phyloP scores from a whole-genome alignment of 75 land plant genomes.

The Chamaecyparis obtusa region DNA sequence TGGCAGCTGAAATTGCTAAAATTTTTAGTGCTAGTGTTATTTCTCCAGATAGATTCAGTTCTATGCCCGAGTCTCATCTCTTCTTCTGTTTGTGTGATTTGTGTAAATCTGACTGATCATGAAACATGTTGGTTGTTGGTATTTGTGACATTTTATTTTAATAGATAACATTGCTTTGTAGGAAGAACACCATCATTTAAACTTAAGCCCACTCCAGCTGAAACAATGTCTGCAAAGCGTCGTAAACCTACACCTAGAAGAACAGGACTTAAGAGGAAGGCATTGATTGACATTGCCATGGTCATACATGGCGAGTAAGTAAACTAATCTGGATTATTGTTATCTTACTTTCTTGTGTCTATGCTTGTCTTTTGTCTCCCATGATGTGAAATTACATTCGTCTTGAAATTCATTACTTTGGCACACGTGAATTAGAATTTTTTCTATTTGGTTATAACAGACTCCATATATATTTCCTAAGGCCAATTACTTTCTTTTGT shows the following conservation, averaged over 20 bases:
- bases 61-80: neutral
- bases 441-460: neutral
- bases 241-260: constrained; percentile 38
- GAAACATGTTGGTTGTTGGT: neutral
- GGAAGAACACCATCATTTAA: constrained; percentile 57
- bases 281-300: constrained; percentile 65
- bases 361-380: neutral
- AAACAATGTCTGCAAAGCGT: constrained; percentile 43
- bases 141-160: neutral
- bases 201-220: constrained; percentile 58
- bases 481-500: neutral
- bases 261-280: constrained; percentile 64
- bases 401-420: neutral
- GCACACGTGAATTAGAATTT: neutral
- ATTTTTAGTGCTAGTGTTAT: neutral
- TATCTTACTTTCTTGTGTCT: neutral
- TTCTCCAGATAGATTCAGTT: neutral
- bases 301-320: constrained; percentile 96
- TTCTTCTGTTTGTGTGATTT: neutral
- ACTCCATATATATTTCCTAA: neutral
- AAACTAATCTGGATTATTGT: neutral
- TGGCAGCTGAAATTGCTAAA: constrained; percentile 5
- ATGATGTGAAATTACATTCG: neutral
- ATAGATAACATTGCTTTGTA: constrained; percentile 26
- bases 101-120: neutral